Conservation (phyloP, 768 basidiomycete genomes). For the Collybia nuda region DNA sequence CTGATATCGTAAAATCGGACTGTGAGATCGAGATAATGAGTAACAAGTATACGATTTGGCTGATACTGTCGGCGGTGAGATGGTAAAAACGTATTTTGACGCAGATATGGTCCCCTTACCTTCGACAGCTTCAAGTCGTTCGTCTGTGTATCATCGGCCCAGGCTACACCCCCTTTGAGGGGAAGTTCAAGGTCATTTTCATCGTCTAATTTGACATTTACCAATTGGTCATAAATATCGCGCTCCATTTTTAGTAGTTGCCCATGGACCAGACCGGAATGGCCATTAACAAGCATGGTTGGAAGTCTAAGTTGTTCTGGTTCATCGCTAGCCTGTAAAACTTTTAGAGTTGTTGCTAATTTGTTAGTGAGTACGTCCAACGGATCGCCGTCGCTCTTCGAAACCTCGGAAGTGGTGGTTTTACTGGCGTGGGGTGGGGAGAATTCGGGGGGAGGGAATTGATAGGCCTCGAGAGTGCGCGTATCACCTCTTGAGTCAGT, state of each 20-base stretch:
- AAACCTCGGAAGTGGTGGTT: not conserved
- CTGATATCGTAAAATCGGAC: slow-evolving; percentile 78
- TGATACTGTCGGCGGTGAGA: slow-evolving; percentile 43
- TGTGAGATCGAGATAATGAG: slow-evolving; percentile 59
- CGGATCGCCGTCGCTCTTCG: slow-evolving; percentile 8
- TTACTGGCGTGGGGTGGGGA: slow-evolving; percentile 3
- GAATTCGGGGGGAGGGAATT: slow-evolving; percentile 68
- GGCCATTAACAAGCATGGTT: slow-evolving; percentile 32
- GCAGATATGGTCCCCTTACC: slow-evolving; percentile 29
- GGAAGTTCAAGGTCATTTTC: slow-evolving; percentile 26
- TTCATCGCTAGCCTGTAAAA: slow-evolving; percentile 34
- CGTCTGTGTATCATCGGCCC: slow-evolving; percentile 47
- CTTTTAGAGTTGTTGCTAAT: slow-evolving; percentile 39
- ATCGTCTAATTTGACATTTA: slow-evolving; percentile 14
- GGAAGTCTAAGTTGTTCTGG: slow-evolving; percentile 36
- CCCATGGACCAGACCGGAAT: slow-evolving; percentile 39
- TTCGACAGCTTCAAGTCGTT: slow-evolving; percentile 57
- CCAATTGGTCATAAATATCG: slow-evolving; percentile 44
- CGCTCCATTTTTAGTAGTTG: slow-evolving; percentile 46
- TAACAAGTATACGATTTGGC: slow-evolving; percentile 63
- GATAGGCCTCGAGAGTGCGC: slow-evolving; percentile 58
- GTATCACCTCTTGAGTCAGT: slow-evolving; percentile 47
- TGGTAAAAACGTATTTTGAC: not conserved
- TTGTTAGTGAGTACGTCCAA: slow-evolving; percentile 32
- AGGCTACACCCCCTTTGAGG: slow-evolving; percentile 55